These are phyloP conservation scores for Selenicereus undatus DNA, from an alignment of 148 eudicot species.

Conservation along the genomic window DNA sequence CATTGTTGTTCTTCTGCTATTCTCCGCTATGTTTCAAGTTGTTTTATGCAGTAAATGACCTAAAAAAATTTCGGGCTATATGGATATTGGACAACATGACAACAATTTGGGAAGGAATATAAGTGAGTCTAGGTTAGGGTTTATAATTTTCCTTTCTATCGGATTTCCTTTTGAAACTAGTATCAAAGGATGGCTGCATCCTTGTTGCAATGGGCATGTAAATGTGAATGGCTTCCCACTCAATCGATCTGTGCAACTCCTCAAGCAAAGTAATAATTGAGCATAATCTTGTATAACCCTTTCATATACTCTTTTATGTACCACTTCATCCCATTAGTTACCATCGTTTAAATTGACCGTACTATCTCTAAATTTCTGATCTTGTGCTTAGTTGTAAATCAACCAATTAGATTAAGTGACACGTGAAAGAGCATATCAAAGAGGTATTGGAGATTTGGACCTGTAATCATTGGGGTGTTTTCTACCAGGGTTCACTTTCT, in stretches of 20 bases:
- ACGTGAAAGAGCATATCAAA: background rate
- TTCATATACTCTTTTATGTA: background rate
- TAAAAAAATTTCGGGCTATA: too few relatives aligned
- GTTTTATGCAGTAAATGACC: background rate
- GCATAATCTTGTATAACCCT: background rate
- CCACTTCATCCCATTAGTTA: background rate
- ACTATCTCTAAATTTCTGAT: too few relatives aligned
- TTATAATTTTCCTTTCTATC: too few relatives aligned
- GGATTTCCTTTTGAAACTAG: too few relatives aligned
- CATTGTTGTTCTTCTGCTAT: too few relatives aligned
- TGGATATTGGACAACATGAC: background rate
- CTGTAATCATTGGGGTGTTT: background rate
- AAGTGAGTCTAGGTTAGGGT: background rate
- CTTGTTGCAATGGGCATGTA: background rate
- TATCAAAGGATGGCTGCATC: too few relatives aligned
- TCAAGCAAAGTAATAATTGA: background rate
- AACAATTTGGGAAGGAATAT: background rate
- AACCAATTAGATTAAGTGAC: background rate
- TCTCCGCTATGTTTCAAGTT: too few relatives aligned
- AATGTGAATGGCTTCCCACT: background rate
- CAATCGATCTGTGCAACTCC: background rate
- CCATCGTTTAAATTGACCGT: background rate
- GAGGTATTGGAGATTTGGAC: background rate
- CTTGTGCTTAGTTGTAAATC: background rate
- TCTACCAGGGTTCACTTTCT: background rate